These are phyloP conservation scores for Penicillium verhagenii DNA, from an alignment of 495 filamentous ascomycete species.

Conservation along the genomic window DNA sequence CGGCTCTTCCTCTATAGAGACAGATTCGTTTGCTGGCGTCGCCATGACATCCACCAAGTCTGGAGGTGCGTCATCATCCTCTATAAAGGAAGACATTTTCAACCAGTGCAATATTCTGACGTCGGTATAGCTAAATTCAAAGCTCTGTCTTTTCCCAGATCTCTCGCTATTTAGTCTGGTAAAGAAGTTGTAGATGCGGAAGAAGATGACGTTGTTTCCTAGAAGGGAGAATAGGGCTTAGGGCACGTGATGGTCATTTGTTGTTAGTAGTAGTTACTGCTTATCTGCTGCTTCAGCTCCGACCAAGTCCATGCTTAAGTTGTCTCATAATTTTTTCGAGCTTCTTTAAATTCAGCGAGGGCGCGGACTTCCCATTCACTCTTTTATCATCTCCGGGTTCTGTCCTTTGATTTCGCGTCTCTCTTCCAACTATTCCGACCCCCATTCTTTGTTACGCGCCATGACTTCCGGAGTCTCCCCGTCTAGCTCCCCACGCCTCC, in stretches of 20 bases:
- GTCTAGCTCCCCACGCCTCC: conserved; percentile 80
- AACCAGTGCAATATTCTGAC: background rate
- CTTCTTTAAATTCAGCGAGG: conserved; percentile 6
- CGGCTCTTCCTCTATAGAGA: conserved; percentile 20
- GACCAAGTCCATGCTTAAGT: background rate
- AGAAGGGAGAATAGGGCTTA: conserved; percentile 40
- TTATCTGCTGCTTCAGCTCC: conserved; percentile 11
- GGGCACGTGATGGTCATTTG: conserved; percentile 35
- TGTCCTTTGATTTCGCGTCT: conserved; percentile 22
- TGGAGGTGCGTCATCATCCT: conserved; percentile 73
- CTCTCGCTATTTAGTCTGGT: background rate
- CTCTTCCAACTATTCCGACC: conserved; percentile 4
- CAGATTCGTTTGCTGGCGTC: conserved; percentile 24
- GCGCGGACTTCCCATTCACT: conserved; percentile 20
- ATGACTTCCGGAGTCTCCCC: conserved; percentile 63
- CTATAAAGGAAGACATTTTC: conserved; percentile 44
- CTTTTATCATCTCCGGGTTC: conserved; percentile 20
- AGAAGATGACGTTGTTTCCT: conserved; percentile 41
- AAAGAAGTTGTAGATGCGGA: conserved; percentile 35
- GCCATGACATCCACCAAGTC: conserved; percentile 61
- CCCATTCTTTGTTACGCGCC: conserved; percentile 13
- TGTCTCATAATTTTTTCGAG: conserved; percentile 15
- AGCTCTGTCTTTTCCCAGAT: background rate
- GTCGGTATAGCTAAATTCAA: background rate
- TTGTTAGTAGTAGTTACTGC: conserved; percentile 25